These are phyloP conservation scores for Cryptosporidium parvum DNA, from an alignment of 169 alveolate genomes.

Conservation along the genomic window DNA sequence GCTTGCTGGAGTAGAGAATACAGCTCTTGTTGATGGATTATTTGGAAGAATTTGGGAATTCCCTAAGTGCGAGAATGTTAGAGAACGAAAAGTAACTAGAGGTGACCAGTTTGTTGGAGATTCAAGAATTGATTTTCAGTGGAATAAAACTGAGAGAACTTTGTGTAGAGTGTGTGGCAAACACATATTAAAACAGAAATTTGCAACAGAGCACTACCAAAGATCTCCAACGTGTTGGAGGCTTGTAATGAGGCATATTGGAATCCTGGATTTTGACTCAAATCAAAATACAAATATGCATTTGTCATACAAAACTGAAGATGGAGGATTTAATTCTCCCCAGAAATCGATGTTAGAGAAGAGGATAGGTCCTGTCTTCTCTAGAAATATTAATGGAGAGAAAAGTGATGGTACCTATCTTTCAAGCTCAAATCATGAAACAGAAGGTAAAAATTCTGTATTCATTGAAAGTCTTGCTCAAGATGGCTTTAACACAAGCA, in stretches of 20 bases:
- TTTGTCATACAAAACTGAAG: conserved; percentile 2
- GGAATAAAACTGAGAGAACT: conserved; percentile 81
- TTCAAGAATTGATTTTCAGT: conserved; percentile 80
- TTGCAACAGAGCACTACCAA: conserved; percentile 83
- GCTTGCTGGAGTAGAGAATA: conserved; percentile 80
- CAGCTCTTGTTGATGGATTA: conserved; percentile 79
- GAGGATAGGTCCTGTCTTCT: neutral
- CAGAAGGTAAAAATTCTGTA: neutral
- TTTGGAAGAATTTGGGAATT: conserved; percentile 83
- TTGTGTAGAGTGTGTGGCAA: conserved; percentile 82
- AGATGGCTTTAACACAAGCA: neutral
- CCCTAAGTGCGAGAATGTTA: conserved; percentile 80
- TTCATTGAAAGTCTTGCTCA: neutral
- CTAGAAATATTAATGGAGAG: conserved; percentile 8
- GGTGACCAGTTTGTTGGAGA: conserved; percentile 83
- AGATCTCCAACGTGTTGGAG: conserved; percentile 77
- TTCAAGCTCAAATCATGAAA: neutral
- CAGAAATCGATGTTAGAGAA: conserved; percentile 17
- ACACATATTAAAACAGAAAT: conserved; percentile 81
- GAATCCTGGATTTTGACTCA: conserved; percentile 60
- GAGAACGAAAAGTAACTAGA: conserved; percentile 81
- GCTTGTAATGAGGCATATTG: conserved; percentile 69
- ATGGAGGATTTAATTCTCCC: neutral
- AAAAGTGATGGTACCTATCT: conserved; percentile 2
- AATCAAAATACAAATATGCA: neutral